Evolutionary conservation across 108 stramenopile species (phyloP).

Genomic region (Nitzschia sp.): DNA sequence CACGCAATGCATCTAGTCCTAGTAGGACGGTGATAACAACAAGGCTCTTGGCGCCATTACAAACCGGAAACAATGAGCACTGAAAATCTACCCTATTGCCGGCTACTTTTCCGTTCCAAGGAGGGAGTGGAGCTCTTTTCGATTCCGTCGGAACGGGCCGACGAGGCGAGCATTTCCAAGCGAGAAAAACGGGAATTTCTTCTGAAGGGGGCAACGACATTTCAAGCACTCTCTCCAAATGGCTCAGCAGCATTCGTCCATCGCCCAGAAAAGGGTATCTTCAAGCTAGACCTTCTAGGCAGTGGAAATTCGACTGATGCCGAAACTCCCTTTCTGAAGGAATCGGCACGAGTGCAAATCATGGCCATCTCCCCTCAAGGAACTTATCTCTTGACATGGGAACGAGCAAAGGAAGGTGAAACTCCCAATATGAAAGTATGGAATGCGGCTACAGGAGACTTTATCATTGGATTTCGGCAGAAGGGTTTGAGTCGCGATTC

Average conservation of each 20-base stretch:
- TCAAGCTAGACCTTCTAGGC: constrained; percentile 44
- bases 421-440: constrained; percentile 84
- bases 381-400: constrained; percentile 86
- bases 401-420: constrained; percentile 54
- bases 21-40: too few relatives aligned
- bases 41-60: too few relatives aligned
- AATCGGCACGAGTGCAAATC: constrained; percentile 60
- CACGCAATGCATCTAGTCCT: too few relatives aligned
- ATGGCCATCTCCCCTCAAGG: constrained; percentile 82
- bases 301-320: not conserved
- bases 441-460: constrained; percentile 49
- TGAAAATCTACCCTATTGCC: constrained; percentile 32
- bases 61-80: too few relatives aligned
- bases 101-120: constrained; percentile 72
- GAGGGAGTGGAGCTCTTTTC: constrained; percentile 68
- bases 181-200: constrained; percentile 34
- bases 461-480: constrained; percentile 63
- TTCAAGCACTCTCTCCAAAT: constrained; percentile 53
- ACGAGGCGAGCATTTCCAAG: constrained; percentile 17
- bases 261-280: constrained; percentile 53
- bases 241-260: constrained; percentile 60
- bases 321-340: constrained; percentile 32
- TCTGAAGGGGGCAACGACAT: constrained; percentile 50
- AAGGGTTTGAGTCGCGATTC: constrained; percentile 65
- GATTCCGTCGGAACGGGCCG: constrained; percentile 41